phyloP scores from a whole-genome alignment of 176 grass and related monocot species.

The Hsuehochloa calcarea region DNA sequence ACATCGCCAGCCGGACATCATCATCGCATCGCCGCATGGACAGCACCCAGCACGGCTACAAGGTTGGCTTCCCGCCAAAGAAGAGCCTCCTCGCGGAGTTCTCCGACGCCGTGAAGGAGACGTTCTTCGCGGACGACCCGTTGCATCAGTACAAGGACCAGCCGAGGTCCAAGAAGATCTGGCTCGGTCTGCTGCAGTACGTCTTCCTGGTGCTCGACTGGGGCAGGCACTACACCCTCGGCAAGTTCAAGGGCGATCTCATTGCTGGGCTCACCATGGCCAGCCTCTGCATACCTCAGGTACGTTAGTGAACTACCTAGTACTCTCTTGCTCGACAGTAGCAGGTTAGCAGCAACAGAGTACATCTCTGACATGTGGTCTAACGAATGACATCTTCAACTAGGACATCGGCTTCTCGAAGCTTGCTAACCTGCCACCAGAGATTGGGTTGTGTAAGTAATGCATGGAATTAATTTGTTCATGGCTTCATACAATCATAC shows the following conservation, averaged over 20 bases:
- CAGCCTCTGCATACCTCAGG: conserved; percentile 95
- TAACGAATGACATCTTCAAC: background rate
- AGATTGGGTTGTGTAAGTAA: conserved; percentile 90
- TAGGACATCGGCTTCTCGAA: conserved; percentile 90
- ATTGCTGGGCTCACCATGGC: conserved; percentile 82
- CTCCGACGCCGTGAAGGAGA: conserved; percentile 52
- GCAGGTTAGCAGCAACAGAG: background rate
- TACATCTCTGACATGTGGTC: background rate
- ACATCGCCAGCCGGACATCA: conserved; percentile 28
- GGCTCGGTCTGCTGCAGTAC: conserved; percentile 53
- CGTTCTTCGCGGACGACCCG: conserved; percentile 81
- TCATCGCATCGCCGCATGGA: conserved; percentile 30
- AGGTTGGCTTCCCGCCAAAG: conserved; percentile 53
- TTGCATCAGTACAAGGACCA: conserved; percentile 65
- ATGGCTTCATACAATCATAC: background rate
- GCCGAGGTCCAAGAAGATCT: conserved; percentile 55
- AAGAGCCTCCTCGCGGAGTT: conserved; percentile 48
- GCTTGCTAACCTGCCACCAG: conserved; percentile 58
- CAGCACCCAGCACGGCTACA: conserved; percentile 36
- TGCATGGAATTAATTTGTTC: background rate
- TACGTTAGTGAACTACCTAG: background rate
- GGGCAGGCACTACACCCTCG: conserved; percentile 56
- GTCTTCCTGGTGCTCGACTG: conserved; percentile 81
- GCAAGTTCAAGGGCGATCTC: conserved; percentile 74
- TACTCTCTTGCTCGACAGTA: background rate